Evolutionary conservation across 805 yeast genomes (phyloP).

Genomic region (Starmerella apis): DNA sequence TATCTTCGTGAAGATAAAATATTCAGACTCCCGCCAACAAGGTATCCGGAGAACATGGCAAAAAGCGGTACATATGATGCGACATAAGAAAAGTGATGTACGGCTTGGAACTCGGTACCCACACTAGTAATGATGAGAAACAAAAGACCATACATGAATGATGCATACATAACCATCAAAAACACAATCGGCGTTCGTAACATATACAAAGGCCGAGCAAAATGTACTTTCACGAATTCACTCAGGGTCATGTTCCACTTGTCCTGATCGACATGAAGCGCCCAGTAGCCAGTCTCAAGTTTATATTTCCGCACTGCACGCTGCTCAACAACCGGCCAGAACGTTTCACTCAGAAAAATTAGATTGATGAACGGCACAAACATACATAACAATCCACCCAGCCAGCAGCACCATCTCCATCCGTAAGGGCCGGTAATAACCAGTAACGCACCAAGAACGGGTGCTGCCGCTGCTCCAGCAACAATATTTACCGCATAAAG

Average conservation of each 20-base stretch:
- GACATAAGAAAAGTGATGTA: conserved; percentile 31
- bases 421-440: conserved; percentile 35
- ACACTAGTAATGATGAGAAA: conserved; percentile 37
- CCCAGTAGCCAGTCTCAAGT: conserved; percentile 64
- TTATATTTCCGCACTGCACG: conserved; percentile 55
- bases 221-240: conserved; percentile 60
- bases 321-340: conserved; percentile 43
- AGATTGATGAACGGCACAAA: conserved; percentile 34
- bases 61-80: conserved; percentile 31
- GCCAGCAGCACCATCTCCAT: conserved; percentile 53
- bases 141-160: conserved; percentile 38
- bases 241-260: conserved; percentile 58
- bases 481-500: conserved; percentile 16
- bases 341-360: conserved; percentile 33
- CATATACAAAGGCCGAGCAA: conserved; percentile 70
- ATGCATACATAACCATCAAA: conserved; percentile 35
- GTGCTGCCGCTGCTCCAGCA: conserved; percentile 26
- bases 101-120: conserved; percentile 30
- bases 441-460: conserved; percentile 29
- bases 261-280: conserved; percentile 86
- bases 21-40: conserved; percentile 31
- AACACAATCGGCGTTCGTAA: conserved; percentile 41
- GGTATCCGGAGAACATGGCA: conserved; percentile 30
- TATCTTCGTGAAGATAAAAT: conserved; percentile 30
- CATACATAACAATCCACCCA: conserved; percentile 37